Evolutionary conservation across 2,329 filamentous ascomycete species (phyloP), one percentile per base, ranked within the genome.

Genomic region (Alternaria sp.): DNA sequence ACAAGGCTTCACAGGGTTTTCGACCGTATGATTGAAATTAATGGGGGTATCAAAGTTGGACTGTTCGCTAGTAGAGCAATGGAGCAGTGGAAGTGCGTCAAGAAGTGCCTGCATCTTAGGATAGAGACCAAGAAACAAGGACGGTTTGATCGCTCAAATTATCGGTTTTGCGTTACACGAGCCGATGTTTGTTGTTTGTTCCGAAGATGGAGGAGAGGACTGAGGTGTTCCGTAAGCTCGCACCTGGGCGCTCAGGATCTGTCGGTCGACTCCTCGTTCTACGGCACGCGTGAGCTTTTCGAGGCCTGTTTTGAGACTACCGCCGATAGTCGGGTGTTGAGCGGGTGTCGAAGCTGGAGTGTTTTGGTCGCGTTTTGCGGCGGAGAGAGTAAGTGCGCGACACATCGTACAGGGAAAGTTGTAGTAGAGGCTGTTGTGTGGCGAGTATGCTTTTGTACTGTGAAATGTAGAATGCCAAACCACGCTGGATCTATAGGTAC

Each of bases 191-290:
- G 42, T 44, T 23, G 40, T n/a, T 4, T 14, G 13, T 24, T 46
- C 36, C 21, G 48, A 24, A 9, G 23, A 26, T 54, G 50, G 39
- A 9, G 29, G 11, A 2, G 28, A 34, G 4, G 26, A 41, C 0
- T 46, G 49, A 14, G 54, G 46, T 24, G 40, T 39, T 23, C 56
- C 62, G 40, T 57, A 59, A 13, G 59, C 52, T 36, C 56, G 57
- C 17, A 58, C 51, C 42, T 66, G 62, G n/a, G 59, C 62, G 37
- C 24, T 41, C 8, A 65, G 23, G n/a, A 66, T 54, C 21, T 66
- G 61, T 42, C 49, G 45, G 45, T 66, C 63, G 45, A 66, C 39
- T 10, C 45, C 55, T n/a, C 51, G 54, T 48, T 65, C 63, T 21
- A 66, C 24, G 6, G 46, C 26, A n/a, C 28, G 52, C 4, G 51